Conservation (phyloP, 2,329 filamentous ascomycete genomes). For the Alternaria panax region DNA sequence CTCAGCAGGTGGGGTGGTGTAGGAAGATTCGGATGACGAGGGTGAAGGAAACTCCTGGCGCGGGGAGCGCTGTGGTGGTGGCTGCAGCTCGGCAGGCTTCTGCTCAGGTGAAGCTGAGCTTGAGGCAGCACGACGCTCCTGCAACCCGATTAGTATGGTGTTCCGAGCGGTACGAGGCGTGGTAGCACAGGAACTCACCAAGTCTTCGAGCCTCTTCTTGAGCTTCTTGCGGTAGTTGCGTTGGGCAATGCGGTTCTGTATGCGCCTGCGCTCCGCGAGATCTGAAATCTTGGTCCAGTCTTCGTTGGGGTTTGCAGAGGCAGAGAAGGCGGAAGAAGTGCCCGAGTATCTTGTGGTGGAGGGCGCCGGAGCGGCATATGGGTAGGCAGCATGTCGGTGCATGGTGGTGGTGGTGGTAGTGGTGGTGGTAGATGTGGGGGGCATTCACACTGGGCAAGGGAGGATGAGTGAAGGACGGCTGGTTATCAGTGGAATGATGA, state of each 20-base stretch:
- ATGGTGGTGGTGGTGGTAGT: conserved; percentile 50
- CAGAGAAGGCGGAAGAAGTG: conserved; percentile 93
- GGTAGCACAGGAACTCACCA: conserved; percentile 49
- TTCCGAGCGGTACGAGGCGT: conserved; percentile 18
- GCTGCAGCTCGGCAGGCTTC: conserved; percentile 61
- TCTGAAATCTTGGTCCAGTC: conserved; percentile 99
- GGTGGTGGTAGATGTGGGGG: conserved; percentile 27
- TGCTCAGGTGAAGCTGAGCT: conserved; percentile 67
- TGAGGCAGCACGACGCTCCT: conserved; percentile 75
- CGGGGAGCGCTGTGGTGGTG: conserved; percentile 44
- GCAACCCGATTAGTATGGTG: conserved; percentile 25
- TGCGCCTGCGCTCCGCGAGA: conserved; percentile 88
- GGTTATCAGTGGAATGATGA: conserved; percentile 27
- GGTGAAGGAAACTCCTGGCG: conserved; percentile 49
- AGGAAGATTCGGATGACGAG: conserved; percentile 47
- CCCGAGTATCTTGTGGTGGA: conserved; percentile 69
- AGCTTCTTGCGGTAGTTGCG: conserved; percentile 97
- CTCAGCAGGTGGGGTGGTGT: conserved; percentile 66
- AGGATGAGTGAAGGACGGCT: conserved; percentile 8
- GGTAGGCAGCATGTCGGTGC: conserved; percentile 56
- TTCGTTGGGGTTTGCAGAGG: conserved; percentile 92
- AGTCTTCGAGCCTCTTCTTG: conserved; percentile 85
- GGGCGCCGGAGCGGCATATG: conserved; percentile 51
- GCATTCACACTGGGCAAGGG: conserved; percentile 30
- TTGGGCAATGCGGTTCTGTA: conserved; percentile 97